phyloP scores from a whole-genome alignment of 179 eudicot genomes.

The Spergularia azorica region DNA sequence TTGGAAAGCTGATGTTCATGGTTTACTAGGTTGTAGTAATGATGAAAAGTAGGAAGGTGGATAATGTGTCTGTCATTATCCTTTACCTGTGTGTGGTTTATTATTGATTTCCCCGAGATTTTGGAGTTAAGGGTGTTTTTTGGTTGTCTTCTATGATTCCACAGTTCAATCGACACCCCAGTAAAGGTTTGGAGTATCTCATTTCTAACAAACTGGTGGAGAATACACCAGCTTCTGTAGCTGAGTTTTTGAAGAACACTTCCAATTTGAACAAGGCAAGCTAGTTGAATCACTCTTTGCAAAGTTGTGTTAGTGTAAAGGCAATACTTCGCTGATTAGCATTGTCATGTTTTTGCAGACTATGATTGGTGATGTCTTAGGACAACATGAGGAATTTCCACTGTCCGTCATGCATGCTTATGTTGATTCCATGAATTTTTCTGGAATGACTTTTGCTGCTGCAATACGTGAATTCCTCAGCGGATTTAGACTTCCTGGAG shows the following conservation, averaged over 20 bases:
- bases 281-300: neutral
- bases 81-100: neutral
- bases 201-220: conserved; percentile 83
- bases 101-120: conserved; percentile 17
- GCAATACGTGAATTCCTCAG: conserved; percentile 89
- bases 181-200: conserved; percentile 79
- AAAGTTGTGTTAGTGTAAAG: neutral
- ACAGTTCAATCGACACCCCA: conserved; percentile 86
- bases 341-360: conserved; percentile 54
- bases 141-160: conserved; percentile 22
- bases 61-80: neutral
- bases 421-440: conserved; percentile 90
- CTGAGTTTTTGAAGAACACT: conserved; percentile 83
- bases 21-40: neutral
- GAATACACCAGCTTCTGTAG: conserved; percentile 80
- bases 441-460: conserved; percentile 83
- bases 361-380: conserved; percentile 95
- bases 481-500: conserved; percentile 98
- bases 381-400: conserved; percentile 97
- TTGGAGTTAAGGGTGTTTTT: conserved; percentile 3
- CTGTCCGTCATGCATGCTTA: conserved; percentile 96
- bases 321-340: neutral
- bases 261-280: conserved; percentile 78
- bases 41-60: conserved; percentile 5
- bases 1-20: neutral